Evolutionary conservation across 2,329 filamentous ascomycete genomes (phyloP).

Genomic region (Catunica adiposa): DNA sequence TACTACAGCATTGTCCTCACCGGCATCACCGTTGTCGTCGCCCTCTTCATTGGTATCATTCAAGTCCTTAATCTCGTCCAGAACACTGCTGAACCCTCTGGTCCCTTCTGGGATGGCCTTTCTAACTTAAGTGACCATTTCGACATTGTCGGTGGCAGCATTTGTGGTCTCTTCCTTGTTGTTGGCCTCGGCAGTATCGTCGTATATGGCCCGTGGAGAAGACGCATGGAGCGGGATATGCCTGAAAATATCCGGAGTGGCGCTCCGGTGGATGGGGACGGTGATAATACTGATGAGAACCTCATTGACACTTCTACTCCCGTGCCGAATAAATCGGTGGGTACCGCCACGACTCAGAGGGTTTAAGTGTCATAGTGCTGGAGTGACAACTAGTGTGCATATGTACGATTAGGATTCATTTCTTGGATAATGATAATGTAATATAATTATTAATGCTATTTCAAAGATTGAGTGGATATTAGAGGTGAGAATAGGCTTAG

Average conservation of each 20-base stretch:
- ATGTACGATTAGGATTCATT: no score
- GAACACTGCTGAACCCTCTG: slow-evolving; percentile 56
- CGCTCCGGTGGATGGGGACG: neutral
- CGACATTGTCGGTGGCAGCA: slow-evolving; percentile 69
- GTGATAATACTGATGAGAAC: slow-evolving; percentile 6
- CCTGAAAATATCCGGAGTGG: slow-evolving; percentile 13
- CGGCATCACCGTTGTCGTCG: slow-evolving; percentile 65
- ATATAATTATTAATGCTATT: neutral
- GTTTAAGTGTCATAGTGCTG: neutral
- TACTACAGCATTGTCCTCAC: slow-evolving; percentile 90
- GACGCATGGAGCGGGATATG: slow-evolving; percentile 24
- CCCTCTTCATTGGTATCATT: slow-evolving; percentile 69
- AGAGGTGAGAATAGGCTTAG: no score
- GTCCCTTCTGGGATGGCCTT: slow-evolving; percentile 83
- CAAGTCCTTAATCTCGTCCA: slow-evolving; percentile 67
- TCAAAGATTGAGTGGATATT: no score
- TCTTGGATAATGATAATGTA: no score
- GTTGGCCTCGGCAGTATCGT: slow-evolving; percentile 59
- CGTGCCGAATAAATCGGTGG: slow-evolving; percentile 3
- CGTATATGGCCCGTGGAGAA: slow-evolving; percentile 65
- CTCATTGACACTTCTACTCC: neutral
- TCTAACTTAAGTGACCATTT: slow-evolving; percentile 61
- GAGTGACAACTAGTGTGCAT: no score
- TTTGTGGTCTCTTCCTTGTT: slow-evolving; percentile 70
- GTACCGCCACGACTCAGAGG: neutral